Evolutionary conservation across 148 eudicot genomes (phyloP), one percentile per base, ranked within the genome.

Genomic region (Camellia lanceoleosa): DNA sequence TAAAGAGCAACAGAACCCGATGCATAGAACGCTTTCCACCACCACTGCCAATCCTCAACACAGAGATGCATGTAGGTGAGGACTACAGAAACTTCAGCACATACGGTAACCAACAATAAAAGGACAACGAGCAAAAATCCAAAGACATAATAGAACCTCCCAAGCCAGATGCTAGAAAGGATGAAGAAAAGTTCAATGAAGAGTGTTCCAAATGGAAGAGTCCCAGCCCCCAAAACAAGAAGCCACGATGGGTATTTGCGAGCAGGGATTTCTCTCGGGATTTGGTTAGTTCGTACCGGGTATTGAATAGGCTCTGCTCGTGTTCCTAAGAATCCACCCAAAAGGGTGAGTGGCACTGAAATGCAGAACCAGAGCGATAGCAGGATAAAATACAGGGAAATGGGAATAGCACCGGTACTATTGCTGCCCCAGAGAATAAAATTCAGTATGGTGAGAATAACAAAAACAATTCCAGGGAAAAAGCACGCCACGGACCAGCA

Each of bases 21-120:
- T 18, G 91, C 90, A 69, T 73, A 91, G 82, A 89, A 91, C 0
- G 94, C 85, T 62, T 91, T 91, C 94, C 94, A 91, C 94, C 94
- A 91, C 94, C 94, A 91, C 67, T 83, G 80, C 94, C 94, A 91
- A 66, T 91, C 94, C 81, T 89, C 92, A 43, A 88, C 89, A 47
- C 94, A 89, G 4, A 91, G 87, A 83, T 89, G 92, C 91, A 89
- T 89, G 87, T 89, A 91, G 19, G 92, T 91, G 13, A 89, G 84
- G 67, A 89, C 91, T 44, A 91, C 83, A 14, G 94, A 91, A 9
- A 89, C 90, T 77, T 88, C 90, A 19, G 89, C 92, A 71, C 90
- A 89, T 14, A 91, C 91, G 3, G 82, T 66, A 18, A 91, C 91
- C 71, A 91, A 79, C 73, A 86, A 67, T 41, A 83, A 41, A 49